Conservation (phyloP, 352 stramenopile species). For the Phytophthora crassamura region DNA sequence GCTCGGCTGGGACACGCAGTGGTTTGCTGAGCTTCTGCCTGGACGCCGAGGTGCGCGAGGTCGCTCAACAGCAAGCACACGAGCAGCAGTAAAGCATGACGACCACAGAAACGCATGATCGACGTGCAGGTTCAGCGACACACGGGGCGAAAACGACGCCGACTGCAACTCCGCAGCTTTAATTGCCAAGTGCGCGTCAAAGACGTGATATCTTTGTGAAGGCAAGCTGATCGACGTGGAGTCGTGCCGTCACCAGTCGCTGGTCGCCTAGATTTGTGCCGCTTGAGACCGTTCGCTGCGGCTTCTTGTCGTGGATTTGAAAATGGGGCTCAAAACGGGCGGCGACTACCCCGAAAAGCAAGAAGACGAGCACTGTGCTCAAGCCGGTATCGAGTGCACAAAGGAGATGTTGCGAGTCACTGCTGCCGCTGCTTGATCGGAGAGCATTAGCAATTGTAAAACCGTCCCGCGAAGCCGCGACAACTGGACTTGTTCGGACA, state of each 20-base stretch:
- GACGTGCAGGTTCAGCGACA: not conserved
- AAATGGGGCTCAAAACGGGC: constrained; percentile 17
- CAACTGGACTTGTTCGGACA: constrained; percentile 26
- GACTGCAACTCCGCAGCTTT: not conserved
- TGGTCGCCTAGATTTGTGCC: not conserved
- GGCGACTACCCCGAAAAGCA: constrained; percentile 14
- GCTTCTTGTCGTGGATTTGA: constrained; percentile 16
- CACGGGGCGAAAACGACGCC: not conserved
- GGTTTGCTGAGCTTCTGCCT: constrained; percentile 6
- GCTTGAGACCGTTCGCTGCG: constrained; percentile 13
- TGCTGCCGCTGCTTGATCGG: not conserved
- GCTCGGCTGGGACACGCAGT: constrained; percentile 14
- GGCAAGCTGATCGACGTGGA: not conserved
- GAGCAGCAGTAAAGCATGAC: constrained; percentile 15
- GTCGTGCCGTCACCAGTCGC: constrained; percentile 7
- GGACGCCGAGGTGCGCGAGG: not conserved
- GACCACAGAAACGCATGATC: constrained; percentile 16
- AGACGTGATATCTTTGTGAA: constrained; percentile 1
- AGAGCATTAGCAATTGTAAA: constrained; percentile 3
- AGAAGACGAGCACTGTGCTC: not conserved
- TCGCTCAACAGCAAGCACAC: constrained; percentile 21
- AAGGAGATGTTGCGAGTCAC: constrained; percentile 6
- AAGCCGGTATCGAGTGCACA: not conserved
- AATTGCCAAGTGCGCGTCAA: constrained; percentile 4
- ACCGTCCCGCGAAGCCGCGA: constrained; percentile 16